Evolutionary conservation across 2,329 filamentous ascomycete species (phyloP).

Genomic region (Neoascochyta sp.): DNA sequence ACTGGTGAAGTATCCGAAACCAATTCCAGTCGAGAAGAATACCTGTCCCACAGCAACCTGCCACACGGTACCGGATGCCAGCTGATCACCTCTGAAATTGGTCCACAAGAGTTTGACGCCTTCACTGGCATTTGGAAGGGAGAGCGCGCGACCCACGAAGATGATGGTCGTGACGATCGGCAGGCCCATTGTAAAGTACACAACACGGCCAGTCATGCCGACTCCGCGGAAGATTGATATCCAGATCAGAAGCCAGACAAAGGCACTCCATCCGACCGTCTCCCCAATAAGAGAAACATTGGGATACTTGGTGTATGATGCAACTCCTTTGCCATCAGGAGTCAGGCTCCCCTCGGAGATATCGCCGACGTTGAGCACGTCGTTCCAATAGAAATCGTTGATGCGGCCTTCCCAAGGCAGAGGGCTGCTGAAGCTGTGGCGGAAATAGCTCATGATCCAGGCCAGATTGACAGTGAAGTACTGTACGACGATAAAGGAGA

Average conservation of each 20-base stretch:
- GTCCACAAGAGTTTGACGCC: constrained; percentile 51
- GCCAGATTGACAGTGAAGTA: constrained; percentile 57
- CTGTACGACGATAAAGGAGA: constrained; percentile 52
- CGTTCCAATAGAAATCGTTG: constrained; percentile 51
- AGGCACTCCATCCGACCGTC: constrained; percentile 56
- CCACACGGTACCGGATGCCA: constrained; percentile 54
- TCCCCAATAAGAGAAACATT: constrained; percentile 50
- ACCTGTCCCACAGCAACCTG: constrained; percentile 59
- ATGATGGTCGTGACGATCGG: constrained; percentile 57
- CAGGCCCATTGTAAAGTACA: constrained; percentile 61
- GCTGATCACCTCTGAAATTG: constrained; percentile 49
- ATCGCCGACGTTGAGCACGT: constrained; percentile 50
- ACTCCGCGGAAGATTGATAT: constrained; percentile 58
- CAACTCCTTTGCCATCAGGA: constrained; percentile 40
- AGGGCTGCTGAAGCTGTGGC: constrained; percentile 53
- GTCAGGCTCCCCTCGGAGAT: constrained; percentile 33
- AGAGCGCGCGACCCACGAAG: constrained; percentile 53
- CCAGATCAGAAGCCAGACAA: constrained; percentile 60
- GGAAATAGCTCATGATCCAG: constrained; percentile 59
- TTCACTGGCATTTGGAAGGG: constrained; percentile 52
- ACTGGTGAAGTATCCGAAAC: constrained; percentile 55
- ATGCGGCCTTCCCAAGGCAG: constrained; percentile 53
- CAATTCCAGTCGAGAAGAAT: constrained; percentile 58
- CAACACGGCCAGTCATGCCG: constrained; percentile 55
- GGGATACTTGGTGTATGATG: constrained; percentile 48